Base-by-base conservation (phyloP, 305 asterid species). In the Plantago lanceolata region DNA sequence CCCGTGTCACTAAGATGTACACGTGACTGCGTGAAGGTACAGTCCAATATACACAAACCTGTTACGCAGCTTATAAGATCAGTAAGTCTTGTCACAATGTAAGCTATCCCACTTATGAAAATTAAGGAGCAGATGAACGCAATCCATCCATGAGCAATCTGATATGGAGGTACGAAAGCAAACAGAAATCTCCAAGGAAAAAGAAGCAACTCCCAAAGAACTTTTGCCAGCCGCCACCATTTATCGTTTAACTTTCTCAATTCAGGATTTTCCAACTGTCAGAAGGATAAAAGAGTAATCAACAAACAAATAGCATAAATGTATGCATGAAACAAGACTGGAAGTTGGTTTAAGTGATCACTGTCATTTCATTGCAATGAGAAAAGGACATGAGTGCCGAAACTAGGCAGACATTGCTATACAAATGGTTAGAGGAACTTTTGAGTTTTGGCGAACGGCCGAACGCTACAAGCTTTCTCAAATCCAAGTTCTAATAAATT, bases 111-210 rank as follows among this genome's bases (percentile, higher is more conserved):
- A 60, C 93, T 84, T 19, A 92, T 92, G 77, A 92, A 92, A 67
- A 68, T 49, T 64, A 92, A 71, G 31, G 98, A 85, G 78, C 82
- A 77, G 31, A 87, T 56, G 80, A 92, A 92, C 64, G 98, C 93
- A 73, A 87, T 73, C 98, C 97, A 92, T 45, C 97, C 98, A 67
- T 92, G 89, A 62, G 95, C 97, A 65, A 89, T 89, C 72, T 89
- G 96, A 84, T 78, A 80, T 1, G 97, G 96, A 52, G 97, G 97
- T 57, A 89, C 89, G 64, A 89, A 79, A 0, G 97, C 98, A 60
- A 92, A 92, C 44, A 92, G 70, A 16, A 89, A 65, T 76, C 86
- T 81, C 98, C 97, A 92, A 0, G 97, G 98, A 53, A 79, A 81
- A 74, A 75, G 82, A 66, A 87, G 82, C 57, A 66, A 71, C 75